Base-by-base conservation (phyloP, 2,329 filamentous ascomycete species). In the Scytalidium sp. region DNA sequence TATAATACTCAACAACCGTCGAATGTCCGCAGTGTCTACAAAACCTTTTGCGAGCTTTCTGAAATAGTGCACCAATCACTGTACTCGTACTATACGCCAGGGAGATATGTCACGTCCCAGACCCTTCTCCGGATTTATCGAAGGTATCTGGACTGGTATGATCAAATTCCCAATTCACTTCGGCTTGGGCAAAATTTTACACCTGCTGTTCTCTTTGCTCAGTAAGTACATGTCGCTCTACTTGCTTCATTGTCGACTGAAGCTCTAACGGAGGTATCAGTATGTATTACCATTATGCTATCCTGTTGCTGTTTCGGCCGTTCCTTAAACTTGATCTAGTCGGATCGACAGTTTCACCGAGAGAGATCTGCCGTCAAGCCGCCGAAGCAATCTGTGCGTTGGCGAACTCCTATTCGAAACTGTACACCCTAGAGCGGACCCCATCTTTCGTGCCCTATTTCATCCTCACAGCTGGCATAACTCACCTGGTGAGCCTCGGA, bases 91-190 rank as follows among this genome's bases (percentile, higher is more conserved):
- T 52, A 54, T 36, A 86, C 85, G 4, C 85, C 86, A 0, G 81
- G 78, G 15, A 77, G 79, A 52, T 79, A 80, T 5, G 73, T 88
- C 47, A 86, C 81, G 1, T 82, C 81, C 55, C 75, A 78, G 25
- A 80, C 81, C 32, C 69, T 89, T 3, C 70, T 87, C 15, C 75
- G 72, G 46, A 81, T 81, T 25, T 88, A 90, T 56, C 80, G 78
- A 0, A 79, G 83, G 58, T 89, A 87, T 57, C 73, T 86, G 17
- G 77, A 82, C 49, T 90, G 86, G 86, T 88, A 88, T 62, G 78
- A 80, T 53, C 73, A 71, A 27, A 77, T 90, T 51, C 85, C 86
- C 0, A 75, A 81, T 53, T 76, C 80, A 3, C 70, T 90, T 48
- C 73, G 78, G 22, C 64, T 88, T 3, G 81, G 81, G 2, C 78